These are phyloP conservation scores for Neurospora intermedia DNA, from an alignment of 495 filamentous ascomycete species.

Conservation along the genomic window DNA sequence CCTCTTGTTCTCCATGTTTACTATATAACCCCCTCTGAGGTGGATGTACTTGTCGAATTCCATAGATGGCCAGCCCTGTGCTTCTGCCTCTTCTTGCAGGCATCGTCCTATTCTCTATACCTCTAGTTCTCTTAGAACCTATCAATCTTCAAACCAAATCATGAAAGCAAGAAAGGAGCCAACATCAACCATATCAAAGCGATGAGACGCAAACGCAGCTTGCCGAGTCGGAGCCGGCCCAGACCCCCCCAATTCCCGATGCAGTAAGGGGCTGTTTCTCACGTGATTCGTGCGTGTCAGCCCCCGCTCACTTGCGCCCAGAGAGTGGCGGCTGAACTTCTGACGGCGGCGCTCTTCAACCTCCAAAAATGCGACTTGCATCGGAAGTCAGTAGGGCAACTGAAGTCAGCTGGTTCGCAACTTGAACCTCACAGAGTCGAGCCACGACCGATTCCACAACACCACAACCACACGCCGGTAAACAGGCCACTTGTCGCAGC, in stretches of 20 bases:
- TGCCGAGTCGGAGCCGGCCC: background rate
- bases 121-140: background rate
- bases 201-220: background rate
- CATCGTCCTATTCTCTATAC: background rate
- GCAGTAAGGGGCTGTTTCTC: background rate
- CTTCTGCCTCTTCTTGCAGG: background rate
- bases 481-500: background rate
- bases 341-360: constrained; percentile 4
- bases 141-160: background rate
- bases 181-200: background rate
- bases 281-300: constrained; percentile 10
- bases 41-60: background rate
- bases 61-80: background rate
- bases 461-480: background rate
- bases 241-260: background rate
- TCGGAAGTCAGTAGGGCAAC: background rate
- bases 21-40: background rate
- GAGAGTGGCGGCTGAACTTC: constrained; percentile 4
- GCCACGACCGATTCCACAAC: background rate
- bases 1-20: background rate
- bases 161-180: background rate
- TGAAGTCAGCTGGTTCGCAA: background rate
- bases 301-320: constrained; percentile 1
- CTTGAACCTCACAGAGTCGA: background rate
- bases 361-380: constrained; percentile 3